Percentiles rank a stretch among this genome's conserved stretches.
These are phyloP conservation scores for Dalechampia spathulata DNA, from an alignment of 441 rosid species.

Conservation along the genomic window DNA sequence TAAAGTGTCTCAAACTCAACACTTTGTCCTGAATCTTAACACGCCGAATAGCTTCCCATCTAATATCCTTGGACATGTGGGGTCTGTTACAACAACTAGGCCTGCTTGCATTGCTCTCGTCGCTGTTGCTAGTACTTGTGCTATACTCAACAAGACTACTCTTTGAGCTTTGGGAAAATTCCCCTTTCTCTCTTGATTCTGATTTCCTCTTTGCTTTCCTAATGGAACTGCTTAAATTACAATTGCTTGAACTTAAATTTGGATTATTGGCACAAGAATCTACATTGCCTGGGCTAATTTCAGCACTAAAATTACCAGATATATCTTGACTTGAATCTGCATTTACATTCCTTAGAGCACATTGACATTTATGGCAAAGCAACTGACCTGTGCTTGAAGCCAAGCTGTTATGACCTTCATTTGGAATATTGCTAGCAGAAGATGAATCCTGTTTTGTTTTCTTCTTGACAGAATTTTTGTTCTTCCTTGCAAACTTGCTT, in stretches of 20 bases:
- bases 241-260: slow-evolving; percentile 32
- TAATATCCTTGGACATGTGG: slow-evolving; percentile 87
- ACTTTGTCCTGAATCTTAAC: slow-evolving; percentile 51
- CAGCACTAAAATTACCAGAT: slow-evolving; percentile 19
- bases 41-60: slow-evolving; percentile 85
- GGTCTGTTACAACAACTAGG: slow-evolving; percentile 88
- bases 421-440: slow-evolving; percentile 21
- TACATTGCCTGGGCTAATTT: slow-evolving; percentile 24
- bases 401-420: slow-evolving; percentile 18
- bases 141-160: slow-evolving; percentile 69
- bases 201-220: slow-evolving; percentile 30
- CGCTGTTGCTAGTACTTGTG: slow-evolving; percentile 79
- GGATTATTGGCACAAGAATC: slow-evolving; percentile 25
- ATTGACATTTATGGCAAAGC: slow-evolving; percentile 84
- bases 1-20: slow-evolving; percentile 72
- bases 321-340: slow-evolving; percentile 33
- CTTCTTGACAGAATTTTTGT: slow-evolving; percentile 54
- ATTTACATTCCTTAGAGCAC: slow-evolving; percentile 42
- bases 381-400: slow-evolving; percentile 34
- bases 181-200: slow-evolving; percentile 52
- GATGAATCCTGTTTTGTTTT: slow-evolving; percentile 44
- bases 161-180: slow-evolving; percentile 81
- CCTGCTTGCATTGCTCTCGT: slow-evolving; percentile 77
- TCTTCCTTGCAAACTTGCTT: slow-evolving; percentile 52
- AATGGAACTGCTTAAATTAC: slow-evolving; percentile 22